Evolutionary conservation across 805 yeast genomes (phyloP).

Genomic region (Starmera dryadoides): DNA sequence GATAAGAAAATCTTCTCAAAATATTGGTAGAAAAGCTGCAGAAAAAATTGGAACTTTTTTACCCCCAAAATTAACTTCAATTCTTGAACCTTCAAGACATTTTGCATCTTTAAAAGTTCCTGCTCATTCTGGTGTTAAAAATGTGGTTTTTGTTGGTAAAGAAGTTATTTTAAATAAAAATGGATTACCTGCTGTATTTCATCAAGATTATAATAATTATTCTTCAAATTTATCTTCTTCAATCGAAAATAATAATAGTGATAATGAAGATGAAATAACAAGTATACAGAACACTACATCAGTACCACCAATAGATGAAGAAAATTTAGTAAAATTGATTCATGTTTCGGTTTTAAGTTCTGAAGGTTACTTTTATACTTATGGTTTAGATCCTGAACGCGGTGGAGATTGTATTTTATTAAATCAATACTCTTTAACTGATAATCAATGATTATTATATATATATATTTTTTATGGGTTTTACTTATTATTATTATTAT

Average conservation of each 20-base stretch:
- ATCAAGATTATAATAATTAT: conserved; percentile 1
- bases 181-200: conserved; percentile 17
- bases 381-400: conserved; percentile 73
- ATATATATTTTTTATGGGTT: no score
- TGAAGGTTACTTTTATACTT: conserved; percentile 75
- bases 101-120: conserved; percentile 84
- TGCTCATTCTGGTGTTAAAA: conserved; percentile 34
- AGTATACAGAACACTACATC: conserved; percentile 7
- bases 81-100: conserved; percentile 84
- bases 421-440: conserved; percentile 54
- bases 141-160: conserved; percentile 41
- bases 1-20: conserved; percentile 72
- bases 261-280: no score
- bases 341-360: conserved; percentile 70
- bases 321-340: conserved; percentile 22
- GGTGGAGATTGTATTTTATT: conserved; percentile 90
- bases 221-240: conserved; percentile 4
- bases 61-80: conserved; percentile 73
- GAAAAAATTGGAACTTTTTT: conserved; percentile 84
- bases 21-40: conserved; percentile 73
- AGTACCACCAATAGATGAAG: conserved; percentile 20
- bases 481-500: no score
- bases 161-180: conserved; percentile 16
- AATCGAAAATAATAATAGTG: no score
- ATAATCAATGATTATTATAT: no score